Percentiles rank a stretch among this genome's conserved stretches.
Evolutionary conservation across 495 filamentous ascomycete species (phyloP).

Genomic region (Talaromyces wortmannii): DNA sequence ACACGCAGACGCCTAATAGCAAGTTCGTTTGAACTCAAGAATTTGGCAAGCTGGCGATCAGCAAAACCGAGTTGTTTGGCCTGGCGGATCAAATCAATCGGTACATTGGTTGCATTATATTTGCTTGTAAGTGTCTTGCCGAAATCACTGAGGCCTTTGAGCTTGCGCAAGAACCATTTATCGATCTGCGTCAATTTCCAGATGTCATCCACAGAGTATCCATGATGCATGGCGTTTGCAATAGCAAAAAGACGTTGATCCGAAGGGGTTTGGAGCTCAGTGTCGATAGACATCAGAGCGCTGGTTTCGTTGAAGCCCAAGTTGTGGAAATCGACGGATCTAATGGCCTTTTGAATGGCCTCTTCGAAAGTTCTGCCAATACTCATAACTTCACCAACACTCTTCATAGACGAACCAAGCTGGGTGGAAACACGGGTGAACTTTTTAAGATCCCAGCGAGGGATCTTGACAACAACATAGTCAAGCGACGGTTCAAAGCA

Average conservation of each 20-base stretch:
- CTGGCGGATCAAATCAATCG: slow-evolving; percentile 57
- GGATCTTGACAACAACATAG: slow-evolving; percentile 99
- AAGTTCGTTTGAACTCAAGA: slow-evolving; percentile 88
- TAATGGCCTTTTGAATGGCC: slow-evolving; percentile 96
- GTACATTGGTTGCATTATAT: slow-evolving; percentile 64
- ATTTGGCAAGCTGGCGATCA: slow-evolving; percentile 88
- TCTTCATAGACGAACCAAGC: slow-evolving; percentile 98
- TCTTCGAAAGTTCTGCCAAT: slow-evolving; percentile 97
- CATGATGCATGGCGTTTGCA: slow-evolving; percentile 92
- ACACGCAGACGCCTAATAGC: slow-evolving; percentile 74
- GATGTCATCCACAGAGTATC: slow-evolving; percentile 91
- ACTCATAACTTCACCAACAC: slow-evolving; percentile 97
- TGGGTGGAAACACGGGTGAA: slow-evolving; percentile 93
- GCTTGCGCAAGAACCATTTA: slow-evolving; percentile 78
- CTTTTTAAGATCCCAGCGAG: slow-evolving; percentile 97
- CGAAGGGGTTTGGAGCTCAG: slow-evolving; percentile 93
- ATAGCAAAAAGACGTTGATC: slow-evolving; percentile 97
- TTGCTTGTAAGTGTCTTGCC: slow-evolving; percentile 60
- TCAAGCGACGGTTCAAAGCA: slow-evolving; percentile 99
- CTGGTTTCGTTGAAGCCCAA: slow-evolving; percentile 88
- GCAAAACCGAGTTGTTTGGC: slow-evolving; percentile 93
- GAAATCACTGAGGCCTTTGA: slow-evolving; percentile 88
- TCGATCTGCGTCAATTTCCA: slow-evolving; percentile 94
- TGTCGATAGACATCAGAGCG: slow-evolving; percentile 92
- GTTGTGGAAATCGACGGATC: slow-evolving; percentile 90